Percentiles rank a stretch among this genome's conserved stretches.
Conservation (phyloP, 2,329 filamentous ascomycete species). For the Endoconidiophora laricicola region DNA sequence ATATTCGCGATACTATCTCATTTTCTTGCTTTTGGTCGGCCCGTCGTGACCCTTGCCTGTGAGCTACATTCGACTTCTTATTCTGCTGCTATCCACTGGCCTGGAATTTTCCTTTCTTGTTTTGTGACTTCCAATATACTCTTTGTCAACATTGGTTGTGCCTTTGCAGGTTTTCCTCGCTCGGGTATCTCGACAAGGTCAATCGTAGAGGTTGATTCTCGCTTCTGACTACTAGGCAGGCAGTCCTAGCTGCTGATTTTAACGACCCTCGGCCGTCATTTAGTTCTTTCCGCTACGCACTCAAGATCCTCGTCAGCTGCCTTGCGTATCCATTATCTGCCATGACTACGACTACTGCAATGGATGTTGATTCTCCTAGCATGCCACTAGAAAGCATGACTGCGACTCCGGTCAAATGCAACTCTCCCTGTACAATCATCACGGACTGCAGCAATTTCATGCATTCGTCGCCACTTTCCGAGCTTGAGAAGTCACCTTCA, state of each 20-base stretch:
- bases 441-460: conserved; percentile 20
- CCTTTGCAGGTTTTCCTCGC: too few species aligned
- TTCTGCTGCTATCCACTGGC: too few species aligned
- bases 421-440: not conserved
- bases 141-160: too few species aligned
- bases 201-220: too few species aligned
- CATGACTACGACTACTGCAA: not conserved
- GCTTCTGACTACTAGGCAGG: too few species aligned
- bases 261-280: not conserved
- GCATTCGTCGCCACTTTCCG: conserved; percentile 38
- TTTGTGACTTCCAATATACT: too few species aligned
- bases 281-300: not conserved
- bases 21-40: too few species aligned
- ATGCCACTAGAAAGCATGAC: conserved; percentile 4
- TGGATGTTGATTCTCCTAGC: conserved; percentile 7
- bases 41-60: too few species aligned
- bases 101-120: too few species aligned
- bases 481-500: conserved; percentile 37
- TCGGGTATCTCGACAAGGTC: too few species aligned
- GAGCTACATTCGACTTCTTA: too few species aligned
- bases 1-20: not conserved
- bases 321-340: not conserved
- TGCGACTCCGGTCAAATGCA: not conserved
- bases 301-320: not conserved
- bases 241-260: not conserved